A percentile compares a stretch with the other conserved stretches of the same genome.
Conservation (phyloP, 805 yeast species). For the Barnettozyma botsteinii region DNA sequence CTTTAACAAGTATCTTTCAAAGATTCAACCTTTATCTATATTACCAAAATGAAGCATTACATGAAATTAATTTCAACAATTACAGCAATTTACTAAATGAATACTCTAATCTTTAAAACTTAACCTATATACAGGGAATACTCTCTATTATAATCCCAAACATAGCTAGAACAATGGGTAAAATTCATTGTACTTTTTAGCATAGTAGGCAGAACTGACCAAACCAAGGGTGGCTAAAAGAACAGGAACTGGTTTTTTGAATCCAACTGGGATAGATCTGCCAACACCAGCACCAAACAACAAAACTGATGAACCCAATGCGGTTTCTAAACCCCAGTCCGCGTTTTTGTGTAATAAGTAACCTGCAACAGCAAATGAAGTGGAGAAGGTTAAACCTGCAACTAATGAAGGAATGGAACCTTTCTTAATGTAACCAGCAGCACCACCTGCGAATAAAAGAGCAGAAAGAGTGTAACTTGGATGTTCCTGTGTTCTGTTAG, state of each 20-base stretch:
- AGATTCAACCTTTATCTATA: no score
- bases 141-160: not conserved
- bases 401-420: slow-evolving; percentile 73
- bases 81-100: no score
- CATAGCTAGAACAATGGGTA: slow-evolving; percentile 31
- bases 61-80: no score
- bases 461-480: slow-evolving; percentile 71
- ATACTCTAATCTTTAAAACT: no score
- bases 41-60: no score
- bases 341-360: slow-evolving; percentile 67
- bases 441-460: slow-evolving; percentile 63
- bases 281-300: slow-evolving; percentile 68
- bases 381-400: slow-evolving; percentile 64
- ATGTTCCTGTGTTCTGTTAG: slow-evolving; percentile 46
- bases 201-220: slow-evolving; percentile 61
- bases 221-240: slow-evolving; percentile 58
- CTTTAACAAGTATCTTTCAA: no score
- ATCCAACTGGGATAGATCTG: slow-evolving; percentile 54
- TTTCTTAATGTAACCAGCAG: slow-evolving; percentile 49
- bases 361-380: slow-evolving; percentile 63
- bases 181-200: slow-evolving; percentile 69
- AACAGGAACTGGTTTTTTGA: slow-evolving; percentile 73
- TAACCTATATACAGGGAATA: not conserved
- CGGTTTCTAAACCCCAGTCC: slow-evolving; percentile 77
- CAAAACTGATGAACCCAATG: slow-evolving; percentile 63